Percentiles rank a stretch among this genome's conserved stretches.
Conservation (phyloP, 2,329 filamentous ascomycete species). For the Xylariaceae sp. region DNA sequence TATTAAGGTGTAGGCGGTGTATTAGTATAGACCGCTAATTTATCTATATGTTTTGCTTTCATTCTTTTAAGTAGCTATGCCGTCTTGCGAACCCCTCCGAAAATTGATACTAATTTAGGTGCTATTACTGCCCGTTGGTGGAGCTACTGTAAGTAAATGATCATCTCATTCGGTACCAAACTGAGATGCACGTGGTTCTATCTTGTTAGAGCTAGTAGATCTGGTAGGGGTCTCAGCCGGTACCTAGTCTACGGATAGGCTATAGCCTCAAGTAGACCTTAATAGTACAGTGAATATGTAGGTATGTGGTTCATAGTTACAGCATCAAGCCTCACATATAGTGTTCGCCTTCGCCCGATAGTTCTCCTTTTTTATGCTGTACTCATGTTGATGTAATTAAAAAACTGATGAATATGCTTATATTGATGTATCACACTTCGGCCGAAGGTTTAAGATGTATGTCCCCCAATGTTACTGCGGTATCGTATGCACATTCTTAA, state of each 20-base stretch:
- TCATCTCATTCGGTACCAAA: slow-evolving; percentile 1
- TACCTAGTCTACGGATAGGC: not conserved
- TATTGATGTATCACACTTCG: not conserved
- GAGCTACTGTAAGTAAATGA: slow-evolving; percentile 1
- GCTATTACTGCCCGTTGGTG: not conserved
- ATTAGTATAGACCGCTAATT: not conserved
- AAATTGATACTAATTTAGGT: not conserved
- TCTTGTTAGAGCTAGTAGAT: not conserved
- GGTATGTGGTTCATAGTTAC: not conserved
- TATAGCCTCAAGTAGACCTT: not conserved
- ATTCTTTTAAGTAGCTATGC: not conserved
- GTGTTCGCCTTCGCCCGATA: not conserved
- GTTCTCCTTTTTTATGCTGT: not conserved
- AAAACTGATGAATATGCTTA: not conserved
- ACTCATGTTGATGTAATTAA: not conserved
- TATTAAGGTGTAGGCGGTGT: too few species aligned
- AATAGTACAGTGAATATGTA: not conserved
- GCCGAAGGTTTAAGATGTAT: slow-evolving; percentile 4
- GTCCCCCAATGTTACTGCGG: not conserved
- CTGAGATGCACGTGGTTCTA: not conserved
- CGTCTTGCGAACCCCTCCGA: not conserved
- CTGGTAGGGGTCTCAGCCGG: not conserved
- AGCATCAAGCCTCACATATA: not conserved
- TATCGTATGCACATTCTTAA: not conserved
- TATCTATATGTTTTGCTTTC: not conserved